Evolutionary conservation across 805 yeast genomes (phyloP), one percentile per base, ranked within the genome.

Genomic region (Candida boleticola): DNA sequence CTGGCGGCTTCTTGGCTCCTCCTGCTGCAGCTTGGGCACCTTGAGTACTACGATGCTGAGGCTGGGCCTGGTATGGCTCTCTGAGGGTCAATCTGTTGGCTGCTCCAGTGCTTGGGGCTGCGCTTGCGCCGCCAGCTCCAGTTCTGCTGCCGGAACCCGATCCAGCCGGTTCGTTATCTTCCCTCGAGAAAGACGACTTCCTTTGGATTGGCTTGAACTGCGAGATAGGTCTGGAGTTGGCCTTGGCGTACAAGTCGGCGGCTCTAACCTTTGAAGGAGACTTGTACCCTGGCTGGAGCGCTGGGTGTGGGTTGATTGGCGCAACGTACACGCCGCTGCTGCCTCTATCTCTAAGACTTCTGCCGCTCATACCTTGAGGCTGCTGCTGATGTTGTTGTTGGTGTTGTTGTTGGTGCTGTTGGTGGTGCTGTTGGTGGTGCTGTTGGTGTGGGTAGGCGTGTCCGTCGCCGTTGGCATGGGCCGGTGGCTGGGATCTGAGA

Each of bases 101-200:
- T 23, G 43, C n/a, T 31, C 38, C 19, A 6, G 45, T 20, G 29
- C 26, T 14, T 10, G 31, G 16, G 13, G 58, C 43, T 22, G 63
- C 16, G 18, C 9, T 5, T 6, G 17, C 32, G 50, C 16, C 26
- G 16, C 23, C 29, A 13, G 29, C n/a, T 22, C 40, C 39, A 17
- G 10, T 35, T 17, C 14, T 33, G 45, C 33, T 39, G 37, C 20
- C 14, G 13, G 27, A 23, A 39, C 21, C 20, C 17, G 37, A 34
- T 27, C 36, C 16, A 27, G 19, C 5, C 18, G 65, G 30, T 19
- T 39, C 43, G 43, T 57, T 55, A 1, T 56, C 50, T 10, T 50
- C 68, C 51, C 76, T 81, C 48, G 77, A 81, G 54, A 77, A 83
- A 29, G 88, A 81, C 0, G 89, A 82, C 39, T 59, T 67, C 53